Evolutionary conservation across 257 asterid species (phyloP), one percentile per base, ranked within the genome.

Genomic region (Primulina huaijiensis): DNA sequence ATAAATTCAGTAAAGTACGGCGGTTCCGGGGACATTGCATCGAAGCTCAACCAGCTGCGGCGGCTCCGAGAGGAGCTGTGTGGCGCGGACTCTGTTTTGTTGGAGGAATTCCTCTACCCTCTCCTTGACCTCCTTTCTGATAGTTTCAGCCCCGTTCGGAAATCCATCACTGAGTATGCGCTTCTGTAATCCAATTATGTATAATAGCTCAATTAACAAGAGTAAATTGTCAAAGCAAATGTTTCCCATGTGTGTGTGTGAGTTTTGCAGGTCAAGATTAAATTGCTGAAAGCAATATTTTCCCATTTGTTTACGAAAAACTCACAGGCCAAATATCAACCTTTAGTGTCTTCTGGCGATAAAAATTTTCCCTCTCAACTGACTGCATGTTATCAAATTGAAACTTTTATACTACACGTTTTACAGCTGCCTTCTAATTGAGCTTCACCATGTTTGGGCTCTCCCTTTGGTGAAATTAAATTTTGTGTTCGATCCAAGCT

Each of bases 81-180:
- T 46, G 75, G 78, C 31, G 92, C 87, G 40, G 96, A 86, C 52
- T 72, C 77, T 46, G 62, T 25, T 60, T 72, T 88, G 77, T 76
- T 87, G 17, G 69, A 75, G 60, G 87, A 88, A 58, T 78, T 81
- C 37, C 67, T 94, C 43, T 77, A 96, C 64, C 81, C 87, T 19
- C 62, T 91, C 53, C 76, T 91, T 19, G 91, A 81, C 77, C 92
- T 94, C 35, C 85, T 83, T 9, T 81, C 95, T 2, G 93, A 89
- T 73, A 73, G 79, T 46, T 82, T 68, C 67, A 80, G 97, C 80
- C 97, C 97, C 33, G 91, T 87, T 62, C 96, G 97, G 58, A 85
- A 81, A 84, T 76, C 81, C 76, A 62, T 85, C 34, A 87, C 82
- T 59, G 89, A 83, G 99, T 94, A 91, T 69, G 90, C 72, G 62